A percentile compares a stretch with the other conserved stretches of the same genome.
Evolutionary conservation across 352 stramenopile genomes (phyloP).

Genomic region (Phytopythium chamaehyphon): DNA sequence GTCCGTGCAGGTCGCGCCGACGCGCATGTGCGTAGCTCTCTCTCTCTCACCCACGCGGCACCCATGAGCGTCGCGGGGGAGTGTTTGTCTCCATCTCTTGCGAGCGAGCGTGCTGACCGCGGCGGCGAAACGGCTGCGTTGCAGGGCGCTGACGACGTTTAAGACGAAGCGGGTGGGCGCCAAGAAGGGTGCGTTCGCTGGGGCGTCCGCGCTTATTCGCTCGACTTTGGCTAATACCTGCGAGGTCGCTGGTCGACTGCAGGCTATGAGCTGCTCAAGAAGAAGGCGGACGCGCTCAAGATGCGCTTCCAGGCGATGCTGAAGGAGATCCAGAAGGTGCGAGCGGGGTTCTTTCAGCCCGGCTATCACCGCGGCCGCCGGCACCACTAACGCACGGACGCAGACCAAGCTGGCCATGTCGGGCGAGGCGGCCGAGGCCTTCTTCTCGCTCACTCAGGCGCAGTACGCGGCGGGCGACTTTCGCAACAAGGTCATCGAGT

Average conservation of each 20-base stretch:
- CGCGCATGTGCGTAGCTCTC: slow-evolving; percentile 63
- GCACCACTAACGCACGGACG: neutral
- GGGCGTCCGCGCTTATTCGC: neutral
- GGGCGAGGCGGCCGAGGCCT: slow-evolving; percentile 89
- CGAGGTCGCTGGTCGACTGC: too few relatives aligned
- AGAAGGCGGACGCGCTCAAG: slow-evolving; percentile 99
- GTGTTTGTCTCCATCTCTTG: neutral
- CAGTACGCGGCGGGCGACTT: slow-evolving; percentile 99
- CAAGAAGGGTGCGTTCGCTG: slow-evolving; percentile 65
- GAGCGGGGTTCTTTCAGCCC: too few relatives aligned
- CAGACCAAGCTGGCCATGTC: slow-evolving; percentile 87
- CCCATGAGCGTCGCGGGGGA: neutral
- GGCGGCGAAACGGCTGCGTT: neutral
- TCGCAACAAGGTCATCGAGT: slow-evolving; percentile 95
- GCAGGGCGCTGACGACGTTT: slow-evolving; percentile 80
- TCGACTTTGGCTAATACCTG: too few relatives aligned
- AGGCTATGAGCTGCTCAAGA: slow-evolving; percentile 90
- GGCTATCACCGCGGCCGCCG: neutral
- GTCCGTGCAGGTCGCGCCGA: slow-evolving; percentile 63
- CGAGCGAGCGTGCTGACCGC: neutral
- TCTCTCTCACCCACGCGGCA: neutral
- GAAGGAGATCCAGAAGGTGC: slow-evolving; percentile 82
- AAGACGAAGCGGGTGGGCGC: slow-evolving; percentile 80
- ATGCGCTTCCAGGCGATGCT: slow-evolving; percentile 91
- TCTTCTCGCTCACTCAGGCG: slow-evolving; percentile 98